Conservation (phyloP, 371 early-diverging fungal genomes). For the Choanephora cucurbitarum region DNA sequence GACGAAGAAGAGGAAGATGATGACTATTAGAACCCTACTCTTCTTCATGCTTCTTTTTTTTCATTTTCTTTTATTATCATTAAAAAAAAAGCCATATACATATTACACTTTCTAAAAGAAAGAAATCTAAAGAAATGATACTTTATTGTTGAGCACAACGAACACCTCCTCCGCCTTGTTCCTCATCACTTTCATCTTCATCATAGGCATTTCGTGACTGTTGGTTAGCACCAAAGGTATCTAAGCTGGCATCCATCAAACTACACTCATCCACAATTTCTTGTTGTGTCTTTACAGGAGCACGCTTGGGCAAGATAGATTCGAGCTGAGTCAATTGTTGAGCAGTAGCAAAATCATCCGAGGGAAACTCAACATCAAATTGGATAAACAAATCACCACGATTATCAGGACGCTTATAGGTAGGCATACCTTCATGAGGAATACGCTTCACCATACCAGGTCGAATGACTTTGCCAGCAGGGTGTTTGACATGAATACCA, state of each 20-base stretch:
- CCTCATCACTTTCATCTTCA: conserved; percentile 74
- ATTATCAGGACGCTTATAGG: conserved; percentile 81
- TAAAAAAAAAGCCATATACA: neutral
- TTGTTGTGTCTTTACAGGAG: conserved; percentile 22
- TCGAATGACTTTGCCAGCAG: conserved; percentile 90
- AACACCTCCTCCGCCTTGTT: conserved; percentile 59
- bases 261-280: conserved; percentile 53
- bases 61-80: neutral
- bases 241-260: conserved; percentile 37
- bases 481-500: conserved; percentile 80
- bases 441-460: conserved; percentile 88
- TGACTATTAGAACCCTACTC: neutral
- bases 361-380: conserved; percentile 95
- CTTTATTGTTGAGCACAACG: conserved; percentile 87
- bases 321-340: conserved; percentile 52
- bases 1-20: conserved; percentile 43
- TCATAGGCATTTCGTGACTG: conserved; percentile 48
- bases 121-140: neutral
- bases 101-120: neutral
- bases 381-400: conserved; percentile 90
- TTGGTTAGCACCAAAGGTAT: conserved; percentile 37
- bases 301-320: conserved; percentile 53
- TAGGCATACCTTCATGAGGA: conserved; percentile 94
- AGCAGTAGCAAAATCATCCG: conserved; percentile 67
- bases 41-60: neutral